A percentile compares a stretch with the other conserved stretches of the same genome.
phyloP scores from a whole-genome alignment of 192 early-diverging fungal species.

The Rhizoclosmatium globosum region DNA sequence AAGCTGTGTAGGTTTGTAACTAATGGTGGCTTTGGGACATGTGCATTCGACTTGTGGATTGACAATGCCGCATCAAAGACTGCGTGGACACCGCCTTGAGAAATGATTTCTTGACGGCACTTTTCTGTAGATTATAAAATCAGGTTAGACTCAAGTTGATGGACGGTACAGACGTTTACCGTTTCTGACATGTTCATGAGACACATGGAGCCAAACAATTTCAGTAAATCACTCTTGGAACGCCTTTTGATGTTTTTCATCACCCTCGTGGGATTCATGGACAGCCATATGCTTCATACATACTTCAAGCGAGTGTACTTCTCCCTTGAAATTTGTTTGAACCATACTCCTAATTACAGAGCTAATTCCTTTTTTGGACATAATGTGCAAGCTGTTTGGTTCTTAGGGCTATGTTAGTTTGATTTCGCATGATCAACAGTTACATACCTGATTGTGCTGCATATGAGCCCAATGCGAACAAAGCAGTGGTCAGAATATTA shows the following conservation, averaged over 20 bases:
- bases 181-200: slow-evolving; percentile 50
- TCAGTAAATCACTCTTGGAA: slow-evolving; percentile 44
- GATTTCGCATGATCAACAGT: background rate
- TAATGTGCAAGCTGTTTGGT: slow-evolving; percentile 22
- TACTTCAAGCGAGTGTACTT: slow-evolving; percentile 26
- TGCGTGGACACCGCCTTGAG: slow-evolving; percentile 37
- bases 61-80: slow-evolving; percentile 41
- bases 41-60: slow-evolving; percentile 1
- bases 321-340: slow-evolving; percentile 14
- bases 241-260: slow-evolving; percentile 4
- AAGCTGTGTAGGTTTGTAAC: background rate
- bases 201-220: slow-evolving; percentile 51
- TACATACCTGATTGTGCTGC: slow-evolving; percentile 31
- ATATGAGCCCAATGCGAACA: slow-evolving; percentile 46
- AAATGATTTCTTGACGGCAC: slow-evolving; percentile 40
- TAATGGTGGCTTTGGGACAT: slow-evolving; percentile 14
- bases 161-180: slow-evolving; percentile 20
- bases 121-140: slow-evolving; percentile 21
- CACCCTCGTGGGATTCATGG: background rate
- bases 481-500: slow-evolving; percentile 42
- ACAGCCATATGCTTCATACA: slow-evolving; percentile 31
- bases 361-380: slow-evolving; percentile 22
- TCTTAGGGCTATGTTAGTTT: slow-evolving; percentile 14
- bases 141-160: no score
- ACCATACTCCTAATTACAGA: slow-evolving; percentile 36